Percentiles rank a stretch among this genome's conserved stretches.
These are phyloP conservation scores for Saccharomyces hybrid DNA, from an alignment of 1,139 yeast species.

Conservation along the genomic window DNA sequence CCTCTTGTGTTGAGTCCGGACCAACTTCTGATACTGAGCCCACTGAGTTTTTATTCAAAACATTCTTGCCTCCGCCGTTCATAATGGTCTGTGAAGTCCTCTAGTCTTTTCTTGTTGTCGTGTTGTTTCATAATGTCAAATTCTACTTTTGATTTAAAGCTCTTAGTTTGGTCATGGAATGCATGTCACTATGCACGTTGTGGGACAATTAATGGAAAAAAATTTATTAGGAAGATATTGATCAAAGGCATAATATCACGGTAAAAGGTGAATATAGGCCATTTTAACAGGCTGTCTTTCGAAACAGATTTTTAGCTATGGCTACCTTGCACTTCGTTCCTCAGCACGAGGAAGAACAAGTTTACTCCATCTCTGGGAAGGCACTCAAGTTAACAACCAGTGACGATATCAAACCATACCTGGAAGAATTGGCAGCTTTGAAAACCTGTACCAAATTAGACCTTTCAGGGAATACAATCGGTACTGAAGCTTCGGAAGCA, in stretches of 20 bases:
- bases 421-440: slow-evolving; percentile 43
- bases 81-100: background rate
- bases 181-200: background rate
- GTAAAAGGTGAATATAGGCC: background rate
- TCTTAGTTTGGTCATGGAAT: background rate
- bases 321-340: slow-evolving; percentile 34
- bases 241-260: background rate
- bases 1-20: slow-evolving; percentile 15
- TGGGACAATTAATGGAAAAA: background rate
- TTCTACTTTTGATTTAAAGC: background rate
- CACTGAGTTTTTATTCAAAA: background rate
- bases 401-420: slow-evolving; percentile 63
- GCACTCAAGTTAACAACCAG: slow-evolving; percentile 67
- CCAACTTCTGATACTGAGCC: background rate
- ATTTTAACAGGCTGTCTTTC: background rate
- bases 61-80: background rate
- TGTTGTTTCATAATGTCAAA: background rate
- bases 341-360: slow-evolving; percentile 27
- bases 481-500: slow-evolving; percentile 76
- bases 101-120: background rate
- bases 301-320: slow-evolving; percentile 20
- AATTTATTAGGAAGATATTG: background rate
- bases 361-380: slow-evolving; percentile 64
- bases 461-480: slow-evolving; percentile 88
- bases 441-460: slow-evolving; percentile 54